Evolutionary conservation across 257 asterid species (phyloP), one percentile per base, ranked within the genome.

Genomic region (Fraxinus cuspidata): DNA sequence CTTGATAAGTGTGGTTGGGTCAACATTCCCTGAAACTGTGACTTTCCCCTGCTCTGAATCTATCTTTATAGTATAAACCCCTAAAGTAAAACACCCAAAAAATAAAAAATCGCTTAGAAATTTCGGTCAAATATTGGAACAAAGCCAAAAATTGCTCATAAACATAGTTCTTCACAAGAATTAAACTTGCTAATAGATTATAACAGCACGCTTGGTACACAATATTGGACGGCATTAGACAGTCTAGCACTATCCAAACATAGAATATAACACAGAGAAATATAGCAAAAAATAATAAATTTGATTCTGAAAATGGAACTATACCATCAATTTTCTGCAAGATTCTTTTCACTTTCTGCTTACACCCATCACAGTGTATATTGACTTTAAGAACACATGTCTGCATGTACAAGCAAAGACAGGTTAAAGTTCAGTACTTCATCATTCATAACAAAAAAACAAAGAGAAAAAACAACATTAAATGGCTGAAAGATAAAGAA

Each of bases 341-440:
- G 88, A 90, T 94, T 84, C 92, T 94, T 91, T 94, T 94, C 71
- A 94, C 98, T 84, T 90, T 92, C 6, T 87, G 89, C 84, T 92
- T 94, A 84, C 98, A 94, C 3, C 97, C 98, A 82, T 94, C 98
- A 84, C 98, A 92, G 91, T 94, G 98, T 75, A 94, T 94, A 83
- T 91, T 91, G 90, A 94, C 97, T 82, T 92, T 94, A 42, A 94
- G 96, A 18, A 86, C 98, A 87, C 97, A 94, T 74, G 97, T 94
- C 98, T 94, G 98, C 87, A 84, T 44, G 88, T 47, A 85, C 90
- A 89, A 88, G 91, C 91, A 87, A 85, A 88, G 76, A 78, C 90
- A 86, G 71, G 63, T 83, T 84, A 83, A 88, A 90, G 85, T 63
- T 78, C 51, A 42, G 51, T 76, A 34, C 86, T 84, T 86, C 80